Conservation (phyloP, 257 asterid species). For the Handroanthus guayacan region DNA sequence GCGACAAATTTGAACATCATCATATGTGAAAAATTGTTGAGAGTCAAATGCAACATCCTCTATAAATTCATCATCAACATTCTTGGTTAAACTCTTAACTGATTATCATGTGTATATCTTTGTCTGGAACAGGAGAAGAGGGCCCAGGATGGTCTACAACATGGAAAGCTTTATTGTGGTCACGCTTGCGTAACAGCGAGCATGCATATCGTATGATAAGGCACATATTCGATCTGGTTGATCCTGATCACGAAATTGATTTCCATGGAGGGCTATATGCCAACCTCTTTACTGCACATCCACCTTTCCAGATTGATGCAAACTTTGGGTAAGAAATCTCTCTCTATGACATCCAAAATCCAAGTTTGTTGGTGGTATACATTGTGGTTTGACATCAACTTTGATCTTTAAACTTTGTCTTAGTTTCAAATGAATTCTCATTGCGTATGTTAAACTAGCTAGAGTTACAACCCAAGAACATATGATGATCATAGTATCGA, state of each 20-base stretch:
- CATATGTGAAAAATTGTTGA: no score
- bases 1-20: no score
- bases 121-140: constrained; percentile 57
- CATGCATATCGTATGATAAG: constrained; percentile 75
- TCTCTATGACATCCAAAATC: neutral
- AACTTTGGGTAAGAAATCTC: constrained; percentile 68
- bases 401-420: constrained; percentile 18
- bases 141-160: constrained; percentile 92
- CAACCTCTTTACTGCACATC: constrained; percentile 79
- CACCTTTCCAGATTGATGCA: constrained; percentile 91
- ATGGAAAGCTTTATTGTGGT: constrained; percentile 81
- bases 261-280: constrained; percentile 79
- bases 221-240: constrained; percentile 65
- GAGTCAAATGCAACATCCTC: no score
- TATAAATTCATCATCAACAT: neutral
- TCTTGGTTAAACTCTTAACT: neutral
- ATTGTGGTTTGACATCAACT: neutral
- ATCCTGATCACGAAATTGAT: constrained; percentile 55
- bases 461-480: no score
- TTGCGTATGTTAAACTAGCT: neutral
- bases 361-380: neutral
- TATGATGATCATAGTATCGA: no score
- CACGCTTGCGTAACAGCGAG: constrained; percentile 67
- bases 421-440: neutral
- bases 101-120: no score